Percentiles rank a stretch among this genome's conserved stretches.
Conservation (phyloP, 768 basidiomycete species). For the Serendipita vermifera region DNA sequence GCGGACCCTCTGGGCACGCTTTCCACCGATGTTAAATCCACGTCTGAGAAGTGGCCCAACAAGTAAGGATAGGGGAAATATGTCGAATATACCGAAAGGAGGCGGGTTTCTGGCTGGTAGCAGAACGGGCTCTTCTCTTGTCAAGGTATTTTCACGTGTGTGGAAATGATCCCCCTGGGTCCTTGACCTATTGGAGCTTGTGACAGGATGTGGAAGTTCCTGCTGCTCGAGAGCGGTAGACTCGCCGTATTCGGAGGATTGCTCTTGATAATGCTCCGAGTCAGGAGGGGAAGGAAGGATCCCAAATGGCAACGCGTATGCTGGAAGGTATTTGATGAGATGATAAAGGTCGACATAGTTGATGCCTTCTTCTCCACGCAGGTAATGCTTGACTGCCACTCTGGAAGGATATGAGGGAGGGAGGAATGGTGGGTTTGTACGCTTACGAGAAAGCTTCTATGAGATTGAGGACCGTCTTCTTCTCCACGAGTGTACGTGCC, state of each 20-base stretch:
- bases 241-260: too few species aligned
- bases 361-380: conserved; percentile 39
- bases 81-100: conserved; percentile 44
- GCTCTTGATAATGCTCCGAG: too few species aligned
- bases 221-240: too few species aligned
- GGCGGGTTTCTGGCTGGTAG: conserved; percentile 46
- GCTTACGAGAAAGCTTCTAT: conserved; percentile 42
- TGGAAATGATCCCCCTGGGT: too few species aligned
- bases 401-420: conserved; percentile 9
- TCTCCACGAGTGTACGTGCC: conserved; percentile 44
- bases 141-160: too few species aligned
- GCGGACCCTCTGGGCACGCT: conserved; percentile 42
- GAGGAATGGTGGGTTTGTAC: not conserved
- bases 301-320: conserved; percentile 19
- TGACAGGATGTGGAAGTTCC: too few species aligned
- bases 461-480: conserved; percentile 54
- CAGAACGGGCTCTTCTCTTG: conserved; percentile 35
- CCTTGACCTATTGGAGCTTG: too few species aligned
- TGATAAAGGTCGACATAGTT: conserved; percentile 33
- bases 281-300: too few species aligned
- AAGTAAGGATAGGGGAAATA: conserved; percentile 57
- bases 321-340: conserved; percentile 58
- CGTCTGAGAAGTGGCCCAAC: conserved; percentile 33
- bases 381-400: conserved; percentile 58
- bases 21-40: conserved; percentile 45